Percentiles rank a stretch among this genome's conserved stretches.
phyloP scores from a whole-genome alignment of 2,329 filamentous ascomycete genomes.

The Geosmithia flava region DNA sequence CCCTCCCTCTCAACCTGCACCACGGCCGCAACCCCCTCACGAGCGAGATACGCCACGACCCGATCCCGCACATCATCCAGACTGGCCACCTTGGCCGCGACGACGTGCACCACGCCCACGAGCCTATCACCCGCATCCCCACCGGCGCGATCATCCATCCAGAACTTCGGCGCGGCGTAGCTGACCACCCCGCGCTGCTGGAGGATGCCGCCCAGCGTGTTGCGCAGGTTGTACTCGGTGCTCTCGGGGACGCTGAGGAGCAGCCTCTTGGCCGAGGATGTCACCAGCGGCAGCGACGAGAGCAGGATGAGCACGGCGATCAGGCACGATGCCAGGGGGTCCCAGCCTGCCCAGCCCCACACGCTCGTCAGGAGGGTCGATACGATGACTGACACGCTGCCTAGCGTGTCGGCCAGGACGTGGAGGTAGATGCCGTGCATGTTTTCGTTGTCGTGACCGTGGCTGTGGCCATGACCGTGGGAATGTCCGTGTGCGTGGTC shows the following conservation, averaged over 20 bases:
- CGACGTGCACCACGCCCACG: slow-evolving; percentile 76
- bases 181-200: slow-evolving; percentile 73
- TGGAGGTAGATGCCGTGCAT: slow-evolving; percentile 97
- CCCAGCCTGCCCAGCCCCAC: slow-evolving; percentile 86
- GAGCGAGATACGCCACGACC: slow-evolving; percentile 58
- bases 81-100: slow-evolving; percentile 59
- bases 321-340: slow-evolving; percentile 84
- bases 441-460: slow-evolving; percentile 78
- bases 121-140: slow-evolving; percentile 39
- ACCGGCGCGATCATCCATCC: slow-evolving; percentile 61
- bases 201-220: slow-evolving; percentile 71
- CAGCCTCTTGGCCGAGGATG: slow-evolving; percentile 69
- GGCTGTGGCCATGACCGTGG: slow-evolving; percentile 11
- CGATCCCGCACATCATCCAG: slow-evolving; percentile 74
- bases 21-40: slow-evolving; percentile 66
- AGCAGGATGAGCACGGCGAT: slow-evolving; percentile 89
- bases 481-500: slow-evolving; percentile 21
- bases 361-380: slow-evolving; percentile 82
- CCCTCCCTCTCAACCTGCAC: slow-evolving; percentile 83
- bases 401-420: slow-evolving; percentile 86
- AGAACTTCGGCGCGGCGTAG: slow-evolving; percentile 83
- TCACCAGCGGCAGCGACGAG: slow-evolving; percentile 82
- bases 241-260: slow-evolving; percentile 76
- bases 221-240: slow-evolving; percentile 77
- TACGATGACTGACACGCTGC: slow-evolving; percentile 86